Base-by-base conservation (phyloP, 2,329 filamentous ascomycete species). In the Fusarium subtropicale region DNA sequence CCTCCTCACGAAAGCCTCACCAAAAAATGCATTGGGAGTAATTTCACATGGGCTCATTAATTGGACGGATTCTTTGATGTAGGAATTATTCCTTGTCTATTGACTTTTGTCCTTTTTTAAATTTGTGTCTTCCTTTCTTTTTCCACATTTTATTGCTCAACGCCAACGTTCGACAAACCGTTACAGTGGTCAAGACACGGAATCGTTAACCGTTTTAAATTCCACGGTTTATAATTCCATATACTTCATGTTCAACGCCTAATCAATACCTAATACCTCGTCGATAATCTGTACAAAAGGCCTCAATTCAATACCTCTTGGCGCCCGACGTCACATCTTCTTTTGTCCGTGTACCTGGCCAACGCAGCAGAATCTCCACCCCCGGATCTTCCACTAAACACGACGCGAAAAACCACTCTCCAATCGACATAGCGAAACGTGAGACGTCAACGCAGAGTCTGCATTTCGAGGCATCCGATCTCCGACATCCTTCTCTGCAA, bases 1-100 rank as follows among this genome's bases (percentile, higher is more conserved):
- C 68, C 68, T 68, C 68, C 63, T 56, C 50, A 10, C 22, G 31
- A 56, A 60, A 68, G 67, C 67, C 66, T 71, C 63, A 50, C 46
- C 47, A 47, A 38, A 41, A 46, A 39, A 36, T 41, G 55, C 62
- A 60, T 65, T 65, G 33, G 61, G 7, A 24, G 39, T 30, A 65
- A 65, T 65, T 65, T 66, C 47, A 55, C 36, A 39, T 36, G 34
- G 16, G 28, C 45, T 31, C 55, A 45, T 51, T 36, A 55, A 68
- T 64, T 68, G 67, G 67, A 56, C 34, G 13, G 31, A 50, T 22
- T 51, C 41, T 39, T 6, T 20, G 13, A 20, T 20, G 20, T 46
- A 20, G 42, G 20, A 56, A 52, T 51, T 20, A 44, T 60, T 24
- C 62, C 62, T 31, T 68, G 54, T 53, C 46, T 56, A 15, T 34